Evolutionary conservation across 2,329 filamentous ascomycete genomes (phyloP).

Genomic region (Trichoderma simmonsii): DNA sequence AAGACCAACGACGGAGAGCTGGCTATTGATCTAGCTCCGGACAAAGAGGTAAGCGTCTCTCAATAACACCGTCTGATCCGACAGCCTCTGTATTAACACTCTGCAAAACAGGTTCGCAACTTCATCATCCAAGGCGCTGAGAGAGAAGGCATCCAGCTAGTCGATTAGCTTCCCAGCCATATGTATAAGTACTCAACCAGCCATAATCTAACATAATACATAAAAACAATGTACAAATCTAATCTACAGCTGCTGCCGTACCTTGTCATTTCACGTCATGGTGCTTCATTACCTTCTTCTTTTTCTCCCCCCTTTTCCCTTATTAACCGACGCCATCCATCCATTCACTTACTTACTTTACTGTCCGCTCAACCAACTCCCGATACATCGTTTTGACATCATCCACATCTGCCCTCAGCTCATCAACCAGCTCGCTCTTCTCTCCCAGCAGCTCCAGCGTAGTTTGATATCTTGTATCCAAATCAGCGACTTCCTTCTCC

Average conservation of each 20-base stretch:
- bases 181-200: background rate
- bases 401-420: constrained; percentile 80
- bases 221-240: constrained; percentile 15
- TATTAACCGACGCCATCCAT: background rate
- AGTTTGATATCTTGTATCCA: constrained; percentile 80
- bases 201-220: constrained; percentile 23
- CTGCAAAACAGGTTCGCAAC: constrained; percentile 56
- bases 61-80: too few relatives aligned
- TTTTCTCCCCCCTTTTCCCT: background rate
- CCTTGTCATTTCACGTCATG: constrained; percentile 5
- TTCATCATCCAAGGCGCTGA: constrained; percentile 79
- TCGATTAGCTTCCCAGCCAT: constrained; percentile 9
- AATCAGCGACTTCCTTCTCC: constrained; percentile 63
- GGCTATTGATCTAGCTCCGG: constrained; percentile 80
- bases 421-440: constrained; percentile 93
- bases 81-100: too few relatives aligned
- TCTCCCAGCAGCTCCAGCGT: constrained; percentile 93
- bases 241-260: constrained; percentile 12
- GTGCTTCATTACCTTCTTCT: background rate
- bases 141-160: constrained; percentile 72
- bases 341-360: constrained; percentile 51
- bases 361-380: constrained; percentile 82
- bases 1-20: constrained; percentile 67
- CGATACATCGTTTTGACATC: constrained; percentile 97
- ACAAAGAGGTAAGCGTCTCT: constrained; percentile 64